Evolutionary conservation across 1,284 basidiomycete genomes (phyloP).

Genomic region (Tilletia caries): DNA sequence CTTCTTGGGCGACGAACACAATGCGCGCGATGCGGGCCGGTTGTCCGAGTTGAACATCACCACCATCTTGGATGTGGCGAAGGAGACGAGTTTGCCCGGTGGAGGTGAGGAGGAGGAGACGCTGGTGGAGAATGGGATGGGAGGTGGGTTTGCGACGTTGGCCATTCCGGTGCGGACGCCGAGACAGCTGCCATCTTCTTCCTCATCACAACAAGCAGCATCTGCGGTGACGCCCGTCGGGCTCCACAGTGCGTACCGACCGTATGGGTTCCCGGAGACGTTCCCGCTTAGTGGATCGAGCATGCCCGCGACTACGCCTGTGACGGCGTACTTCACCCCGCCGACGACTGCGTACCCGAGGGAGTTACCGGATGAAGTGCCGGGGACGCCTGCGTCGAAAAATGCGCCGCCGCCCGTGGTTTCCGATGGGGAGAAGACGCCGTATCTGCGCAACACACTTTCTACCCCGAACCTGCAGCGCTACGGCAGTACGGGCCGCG

Average conservation of each 20-base stretch:
- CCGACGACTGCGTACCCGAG: slow-evolving; percentile 16
- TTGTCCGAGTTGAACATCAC: slow-evolving; percentile 72
- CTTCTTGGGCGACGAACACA: slow-evolving; percentile 91
- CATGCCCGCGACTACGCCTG: not conserved
- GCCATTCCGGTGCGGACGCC: not conserved
- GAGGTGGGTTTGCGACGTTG: not conserved
- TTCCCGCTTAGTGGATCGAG: too few relatives aligned
- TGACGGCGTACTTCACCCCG: slow-evolving; percentile 20
- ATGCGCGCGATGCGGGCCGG: slow-evolving; percentile 72
- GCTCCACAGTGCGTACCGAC: too few relatives aligned
- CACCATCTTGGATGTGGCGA: slow-evolving; percentile 88
- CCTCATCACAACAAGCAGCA: too few relatives aligned
- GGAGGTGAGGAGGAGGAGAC: not conserved
- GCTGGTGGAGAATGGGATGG: not conserved
- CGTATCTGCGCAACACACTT: slow-evolving; percentile 34
- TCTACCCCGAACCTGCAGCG: slow-evolving; percentile 43
- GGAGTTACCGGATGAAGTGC: not conserved
- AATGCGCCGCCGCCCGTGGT: slow-evolving; percentile 5
- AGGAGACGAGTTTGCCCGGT: slow-evolving; percentile 55
- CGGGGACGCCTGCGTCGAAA: not conserved
- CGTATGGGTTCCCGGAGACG: too few relatives aligned
- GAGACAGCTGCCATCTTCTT: not conserved
- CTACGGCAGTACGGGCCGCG: slow-evolving; percentile 9
- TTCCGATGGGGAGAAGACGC: slow-evolving; percentile 8
- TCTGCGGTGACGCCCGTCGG: too few relatives aligned